These are phyloP conservation scores for Hypoxylon intermedium DNA, from an alignment of 495 filamentous ascomycete genomes.

Conservation along the genomic window DNA sequence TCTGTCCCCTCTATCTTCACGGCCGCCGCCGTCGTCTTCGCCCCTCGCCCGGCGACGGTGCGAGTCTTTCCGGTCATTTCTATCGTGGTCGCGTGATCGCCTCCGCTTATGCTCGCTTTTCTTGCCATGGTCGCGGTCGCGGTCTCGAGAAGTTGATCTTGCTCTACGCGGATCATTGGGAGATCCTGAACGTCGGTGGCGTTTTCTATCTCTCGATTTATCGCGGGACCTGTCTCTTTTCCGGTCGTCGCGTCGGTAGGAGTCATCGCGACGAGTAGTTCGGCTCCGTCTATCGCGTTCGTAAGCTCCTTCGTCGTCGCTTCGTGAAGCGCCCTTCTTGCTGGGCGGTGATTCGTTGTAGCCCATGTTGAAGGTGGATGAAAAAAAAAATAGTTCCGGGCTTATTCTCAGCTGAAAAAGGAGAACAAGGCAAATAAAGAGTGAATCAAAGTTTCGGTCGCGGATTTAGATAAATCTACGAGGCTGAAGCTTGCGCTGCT, in stretches of 20 bases:
- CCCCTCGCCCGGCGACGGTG: constrained; percentile 29
- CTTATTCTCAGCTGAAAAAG: constrained; percentile 3
- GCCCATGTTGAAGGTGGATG: constrained; percentile 16
- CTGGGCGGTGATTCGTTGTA: constrained; percentile 16
- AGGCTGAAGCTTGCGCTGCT: constrained; percentile 23
- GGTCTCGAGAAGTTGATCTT: constrained; percentile 44
- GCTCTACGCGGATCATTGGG: constrained; percentile 41
- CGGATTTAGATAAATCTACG: constrained; percentile 9
- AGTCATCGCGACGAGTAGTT: constrained; percentile 32
- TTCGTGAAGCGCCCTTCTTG: constrained; percentile 25
- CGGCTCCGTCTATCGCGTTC: constrained; percentile 31
- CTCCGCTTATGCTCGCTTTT: constrained; percentile 23
- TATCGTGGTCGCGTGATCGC: constrained; percentile 34
- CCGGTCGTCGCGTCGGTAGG: constrained; percentile 27
- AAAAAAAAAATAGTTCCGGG: background rate
- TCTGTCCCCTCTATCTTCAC: constrained; percentile 30
- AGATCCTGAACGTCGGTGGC: constrained; percentile 47
- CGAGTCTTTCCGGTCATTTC: constrained; percentile 15
- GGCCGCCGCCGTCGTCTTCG: constrained; percentile 25
- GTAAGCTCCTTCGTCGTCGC: constrained; percentile 30
- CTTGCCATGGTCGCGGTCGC: constrained; percentile 26
- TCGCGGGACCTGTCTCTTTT: constrained; percentile 35
- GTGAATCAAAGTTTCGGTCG: constrained; percentile 24
- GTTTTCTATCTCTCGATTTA: constrained; percentile 41
- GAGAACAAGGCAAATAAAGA: constrained; percentile 11